Evolutionary conservation across 73 alveolate genomes (phyloP), one percentile per base, ranked within the genome.

Genomic region (Paramecium bursaria): DNA sequence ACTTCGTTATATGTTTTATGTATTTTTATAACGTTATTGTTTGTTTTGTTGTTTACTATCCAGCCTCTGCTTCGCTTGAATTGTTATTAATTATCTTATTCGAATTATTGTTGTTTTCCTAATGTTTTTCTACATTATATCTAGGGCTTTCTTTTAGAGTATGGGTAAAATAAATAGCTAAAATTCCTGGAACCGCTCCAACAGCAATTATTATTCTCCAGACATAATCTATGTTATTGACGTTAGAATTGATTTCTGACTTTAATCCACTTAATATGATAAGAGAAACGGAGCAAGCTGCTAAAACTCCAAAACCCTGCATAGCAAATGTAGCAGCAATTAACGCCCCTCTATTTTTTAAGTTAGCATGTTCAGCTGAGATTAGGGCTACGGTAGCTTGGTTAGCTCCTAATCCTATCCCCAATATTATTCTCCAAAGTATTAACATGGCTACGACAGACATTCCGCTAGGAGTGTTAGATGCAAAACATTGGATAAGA

Each of bases 261-360:
- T 47, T 67, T 11, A 67, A 67, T 1, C 33, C 17, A 11, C 19
- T 21, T 42, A 67, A n/a, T 0, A 67, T 57, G 17, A 31, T 19
- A 19, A 67, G 33, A 2, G 60, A 5, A 0, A 67, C 82, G 17
- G 44, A 39, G 6, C 60, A 25, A 33, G 60, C 82, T n/a, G 82
- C 17, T 30, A 67, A 67, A 1, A 67, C 44, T 19, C 82, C 60
- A 67, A 67, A 74, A 6, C 74, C 88, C 52, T 87, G 85, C 90
- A 76, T 79, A 10, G 93, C 79, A 44, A 88, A 49, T 14, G 79
- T 88, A 39, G 87, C 42, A 6, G 91, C 91, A 67, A 88, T 67
- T 74, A 52, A 50, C 3, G 60, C 88, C 25, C 93, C 93, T 25
- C 93, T 51, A 17, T 46, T 61, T 52, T 73, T 39, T n/a, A 85